Conservation (phyloP, 164 flowering plant genomes). For the Warburgia ugandensis region DNA sequence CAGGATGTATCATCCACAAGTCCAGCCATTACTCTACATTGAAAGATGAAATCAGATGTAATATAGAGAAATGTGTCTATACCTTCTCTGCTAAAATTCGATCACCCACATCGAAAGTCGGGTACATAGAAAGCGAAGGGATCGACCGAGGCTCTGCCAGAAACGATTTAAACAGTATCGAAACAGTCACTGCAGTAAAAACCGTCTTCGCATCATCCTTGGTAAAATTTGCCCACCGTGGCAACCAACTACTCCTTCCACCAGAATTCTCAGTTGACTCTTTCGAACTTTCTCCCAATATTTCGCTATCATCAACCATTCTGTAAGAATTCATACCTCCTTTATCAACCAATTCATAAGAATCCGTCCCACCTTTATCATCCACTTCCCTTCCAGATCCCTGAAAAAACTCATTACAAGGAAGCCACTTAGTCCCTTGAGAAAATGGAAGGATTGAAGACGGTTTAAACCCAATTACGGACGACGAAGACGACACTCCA, state of each 20-base stretch:
- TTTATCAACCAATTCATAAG: neutral
- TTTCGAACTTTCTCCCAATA: neutral
- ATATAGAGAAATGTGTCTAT: neutral
- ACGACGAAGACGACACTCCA: slow-evolving; percentile 31
- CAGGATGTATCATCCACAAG: no score
- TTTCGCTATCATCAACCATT: no score
- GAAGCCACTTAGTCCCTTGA: slow-evolving; percentile 56
- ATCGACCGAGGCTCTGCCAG: slow-evolving; percentile 90
- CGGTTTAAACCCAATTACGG: slow-evolving; percentile 27
- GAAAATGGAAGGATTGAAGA: slow-evolving; percentile 46
- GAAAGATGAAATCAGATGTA: slow-evolving; percentile 31
- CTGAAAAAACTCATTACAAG: slow-evolving; percentile 33
- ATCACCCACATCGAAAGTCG: slow-evolving; percentile 85
- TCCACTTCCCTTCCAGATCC: slow-evolving; percentile 12
- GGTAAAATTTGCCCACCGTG: slow-evolving; percentile 28
- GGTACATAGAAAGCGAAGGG: slow-evolving; percentile 81
- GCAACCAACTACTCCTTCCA: slow-evolving; percentile 35
- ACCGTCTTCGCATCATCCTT: slow-evolving; percentile 74
- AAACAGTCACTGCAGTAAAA: slow-evolving; percentile 72
- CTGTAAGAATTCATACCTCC: no score
- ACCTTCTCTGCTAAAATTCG: slow-evolving; percentile 95
- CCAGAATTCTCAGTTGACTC: no score
- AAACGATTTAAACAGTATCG: slow-evolving; percentile 48
- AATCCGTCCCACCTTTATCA: slow-evolving; percentile 30
- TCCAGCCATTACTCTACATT: no score